phyloP scores from a whole-genome alignment of 495 filamentous ascomycete genomes.

The Penicillium fimorum region DNA sequence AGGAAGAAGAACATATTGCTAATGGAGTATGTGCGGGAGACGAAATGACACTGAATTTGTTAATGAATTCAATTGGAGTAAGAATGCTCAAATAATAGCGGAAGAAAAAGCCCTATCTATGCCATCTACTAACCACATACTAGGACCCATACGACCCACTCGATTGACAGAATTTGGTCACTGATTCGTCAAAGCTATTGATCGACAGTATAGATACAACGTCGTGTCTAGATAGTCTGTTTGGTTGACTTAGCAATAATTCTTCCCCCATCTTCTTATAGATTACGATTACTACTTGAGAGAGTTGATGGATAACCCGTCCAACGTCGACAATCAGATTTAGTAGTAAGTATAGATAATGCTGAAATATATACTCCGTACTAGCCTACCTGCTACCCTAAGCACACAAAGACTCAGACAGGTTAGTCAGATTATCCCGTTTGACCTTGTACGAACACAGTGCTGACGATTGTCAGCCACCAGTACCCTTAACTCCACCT shows the following conservation, averaged over 20 bases:
- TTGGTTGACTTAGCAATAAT: neutral
- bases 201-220: neutral
- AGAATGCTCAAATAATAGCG: neutral
- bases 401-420: neutral
- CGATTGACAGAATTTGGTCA: neutral
- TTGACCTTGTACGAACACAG: slow-evolving; percentile 26
- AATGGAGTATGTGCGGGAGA: neutral
- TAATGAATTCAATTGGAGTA: neutral
- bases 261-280: neutral
- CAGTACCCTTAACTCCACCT: neutral
- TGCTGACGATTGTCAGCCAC: slow-evolving; percentile 24
- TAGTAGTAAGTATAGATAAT: neutral
- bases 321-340: neutral
- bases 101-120: neutral
- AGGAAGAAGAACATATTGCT: neutral
- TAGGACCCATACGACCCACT: neutral
- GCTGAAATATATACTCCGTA: neutral
- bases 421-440: slow-evolving; percentile 5
- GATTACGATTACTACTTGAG: neutral
- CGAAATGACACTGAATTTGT: neutral
- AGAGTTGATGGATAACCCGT: neutral
- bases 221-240: neutral
- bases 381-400: neutral
- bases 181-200: neutral
- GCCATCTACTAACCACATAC: neutral